Base-by-base conservation (phyloP, 441 rosid genomes). In the Dalechampia spathulata region DNA sequence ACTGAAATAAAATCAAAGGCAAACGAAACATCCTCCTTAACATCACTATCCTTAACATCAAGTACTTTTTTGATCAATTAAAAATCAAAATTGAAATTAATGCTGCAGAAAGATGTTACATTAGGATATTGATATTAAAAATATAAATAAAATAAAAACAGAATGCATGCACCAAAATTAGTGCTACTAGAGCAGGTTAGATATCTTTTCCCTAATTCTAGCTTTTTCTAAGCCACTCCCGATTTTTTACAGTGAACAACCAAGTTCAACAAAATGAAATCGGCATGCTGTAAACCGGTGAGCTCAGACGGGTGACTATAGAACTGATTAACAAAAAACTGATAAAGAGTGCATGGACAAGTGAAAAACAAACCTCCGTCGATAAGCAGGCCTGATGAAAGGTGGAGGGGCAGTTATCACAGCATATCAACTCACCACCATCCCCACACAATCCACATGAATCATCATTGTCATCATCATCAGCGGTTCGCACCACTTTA, bases 361-460 rank as follows among this genome's bases (percentile, higher is more conserved):
- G 66, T 30, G 47, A 76, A 60, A 60, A 52, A 59, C 74, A 59
- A 68, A 92, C 99, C 99, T 89, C 76, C 44, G 83, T 64, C 61
- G 80, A 74, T 72, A 92, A 73, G 86, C 99, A 92, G 59, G 77
- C 73, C 75, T 67, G 84, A 70, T 92, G 99, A 69, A 77, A 92
- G 57, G 97, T 82, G 45, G 96, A 80, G 27, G 99, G 99, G 63
- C 97, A 92, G 62, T 86, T 82, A 64, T 92, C 99, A 56, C 99
- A 92, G 72, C 99, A 92, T 71, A 92, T 78, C 75, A 92, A 71
- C 72, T 86, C 96, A 37, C 99, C 99, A 21, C 80, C 94, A 63
- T 86, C 88, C 70, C 96, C 99, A 67, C 96, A 92, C 27, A 85
- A 57, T 60, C 96, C 99, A 75, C 99, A 92, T 36, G 94, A 86